These are phyloP conservation scores for Fusarium globosum DNA, from an alignment of 2,329 filamentous ascomycete genomes.

Conservation along the genomic window DNA sequence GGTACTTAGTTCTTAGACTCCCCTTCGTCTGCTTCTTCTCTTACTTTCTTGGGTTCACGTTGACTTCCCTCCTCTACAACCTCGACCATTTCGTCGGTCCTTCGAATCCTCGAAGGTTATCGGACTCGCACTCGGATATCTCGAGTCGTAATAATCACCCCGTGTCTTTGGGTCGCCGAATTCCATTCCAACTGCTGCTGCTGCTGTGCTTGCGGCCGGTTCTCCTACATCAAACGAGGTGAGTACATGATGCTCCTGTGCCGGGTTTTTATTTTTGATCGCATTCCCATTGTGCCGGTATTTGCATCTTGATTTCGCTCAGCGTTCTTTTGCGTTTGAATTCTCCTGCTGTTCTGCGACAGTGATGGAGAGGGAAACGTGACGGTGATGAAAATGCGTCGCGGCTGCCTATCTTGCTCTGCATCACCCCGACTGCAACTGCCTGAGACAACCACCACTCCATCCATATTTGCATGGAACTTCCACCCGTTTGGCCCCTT, in stretches of 20 bases:
- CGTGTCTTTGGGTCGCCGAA: constrained; percentile 18
- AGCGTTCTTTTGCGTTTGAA: not conserved
- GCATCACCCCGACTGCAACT: constrained; percentile 15
- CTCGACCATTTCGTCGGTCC: constrained; percentile 35
- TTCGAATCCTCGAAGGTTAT: constrained; percentile 36
- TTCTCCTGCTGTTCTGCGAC: constrained; percentile 12
- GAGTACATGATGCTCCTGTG: constrained; percentile 34
- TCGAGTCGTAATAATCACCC: constrained; percentile 23
- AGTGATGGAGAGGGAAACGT: constrained; percentile 10
- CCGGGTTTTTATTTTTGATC: constrained; percentile 10
- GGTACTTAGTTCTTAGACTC: constrained; percentile 38
- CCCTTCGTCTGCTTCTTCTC: constrained; percentile 37
- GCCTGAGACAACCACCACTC: constrained; percentile 20
- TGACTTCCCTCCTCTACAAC: constrained; percentile 24
- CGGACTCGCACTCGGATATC: constrained; percentile 30
- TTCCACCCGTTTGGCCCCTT: constrained; percentile 6
- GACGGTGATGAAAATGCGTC: constrained; percentile 20
- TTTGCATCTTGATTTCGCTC: not conserved
- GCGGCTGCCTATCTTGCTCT: constrained; percentile 23
- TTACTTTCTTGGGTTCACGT: constrained; percentile 25
- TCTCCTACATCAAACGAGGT: constrained; percentile 34
- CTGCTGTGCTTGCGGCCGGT: constrained; percentile 32
- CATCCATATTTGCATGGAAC: constrained; percentile 5
- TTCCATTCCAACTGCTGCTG: constrained; percentile 28
- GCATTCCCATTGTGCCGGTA: constrained; percentile 5